Evolutionary conservation across 129 eudicot genomes (phyloP).

Genomic region (Pittosporum tobira): DNA sequence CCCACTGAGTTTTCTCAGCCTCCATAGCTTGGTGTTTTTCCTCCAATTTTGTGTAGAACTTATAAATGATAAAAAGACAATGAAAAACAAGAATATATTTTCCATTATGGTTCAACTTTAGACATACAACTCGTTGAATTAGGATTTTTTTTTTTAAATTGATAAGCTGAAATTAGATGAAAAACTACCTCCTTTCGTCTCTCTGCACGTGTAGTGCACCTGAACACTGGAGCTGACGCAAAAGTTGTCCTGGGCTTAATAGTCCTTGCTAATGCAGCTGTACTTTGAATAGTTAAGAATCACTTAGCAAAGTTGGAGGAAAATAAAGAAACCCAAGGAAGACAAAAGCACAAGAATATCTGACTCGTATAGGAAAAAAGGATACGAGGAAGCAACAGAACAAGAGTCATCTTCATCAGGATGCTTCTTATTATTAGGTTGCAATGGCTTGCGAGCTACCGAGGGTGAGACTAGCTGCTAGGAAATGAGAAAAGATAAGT

Average conservation of each 20-base stretch:
- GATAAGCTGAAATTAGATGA: constrained; percentile 4
- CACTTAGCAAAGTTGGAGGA: not conserved
- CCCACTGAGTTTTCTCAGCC: constrained; percentile 69
- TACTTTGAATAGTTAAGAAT: constrained; percentile 47
- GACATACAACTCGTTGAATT: not conserved
- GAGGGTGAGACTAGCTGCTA: constrained; percentile 35
- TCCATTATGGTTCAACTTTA: not conserved
- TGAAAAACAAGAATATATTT: not conserved
- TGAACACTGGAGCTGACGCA: constrained; percentile 75
- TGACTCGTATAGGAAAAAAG: constrained; percentile 13
- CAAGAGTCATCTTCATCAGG: constrained; percentile 70
- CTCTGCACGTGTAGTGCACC: constrained; percentile 77
- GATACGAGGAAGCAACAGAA: constrained; percentile 71
- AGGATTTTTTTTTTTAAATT: not conserved
- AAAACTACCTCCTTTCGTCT: constrained; percentile 67
- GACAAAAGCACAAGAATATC: not conserved
- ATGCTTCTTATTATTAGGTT: constrained; percentile 68
- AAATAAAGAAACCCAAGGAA: not conserved
- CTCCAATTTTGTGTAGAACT: constrained; percentile 74
- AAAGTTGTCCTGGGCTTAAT: constrained; percentile 40
- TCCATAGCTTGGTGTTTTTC: constrained; percentile 83
- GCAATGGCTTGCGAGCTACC: constrained; percentile 61
- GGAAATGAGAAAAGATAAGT: constrained; percentile 3
- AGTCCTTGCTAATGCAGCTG: constrained; percentile 39
- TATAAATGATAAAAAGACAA: constrained; percentile 1